Evolutionary conservation across 1,139 yeast species (phyloP), one percentile per base, ranked within the genome.

Genomic region (Yamadazyma membranifaciens): DNA sequence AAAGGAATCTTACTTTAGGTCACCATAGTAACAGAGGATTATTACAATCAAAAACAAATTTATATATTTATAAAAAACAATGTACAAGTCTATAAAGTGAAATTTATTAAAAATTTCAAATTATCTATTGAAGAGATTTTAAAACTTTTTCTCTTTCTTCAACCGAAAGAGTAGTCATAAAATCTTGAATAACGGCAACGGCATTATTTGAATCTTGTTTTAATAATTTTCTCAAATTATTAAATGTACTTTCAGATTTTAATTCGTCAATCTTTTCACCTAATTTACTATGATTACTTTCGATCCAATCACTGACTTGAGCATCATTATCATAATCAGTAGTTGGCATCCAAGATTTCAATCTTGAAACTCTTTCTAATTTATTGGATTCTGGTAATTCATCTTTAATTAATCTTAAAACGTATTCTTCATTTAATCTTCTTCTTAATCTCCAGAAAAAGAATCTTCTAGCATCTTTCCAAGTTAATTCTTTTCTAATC

Each of bases 371-470:
- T 67, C 83, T 81, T 67, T 89, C 97, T 49, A 88, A 73, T 63
- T 91, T 81, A 34, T 79, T 74, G 35, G 87, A 77, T 38, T 67
- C 59, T 42, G 81, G 75, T 45, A 85, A 63, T 48, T 81, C 83
- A 45, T 78, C 83, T 41, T 81, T 80, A 55, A 91, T 79, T 58
- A 87, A 78, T 63, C 79, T 82, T 63, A 88, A 73, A 57, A 91
- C 74, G 65, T 88, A 87, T 63, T 88, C 95, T 70, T 92, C 98
- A 62, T 87, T 84, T 66, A 94, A 75, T 69, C 97, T 87, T 70
- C 98, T 86, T 71, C 97, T 88, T 50, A 88, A 80, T 69, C 99
- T 83, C 98, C 98, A 92, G 92, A 88, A 92, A 81, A 92, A 94
- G 80, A 79, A 87, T 58, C 98, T 81, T 74, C 98, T 87, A 27